phyloP scores from a whole-genome alignment of 305 asterid genomes.

The Rubia peregrina region DNA sequence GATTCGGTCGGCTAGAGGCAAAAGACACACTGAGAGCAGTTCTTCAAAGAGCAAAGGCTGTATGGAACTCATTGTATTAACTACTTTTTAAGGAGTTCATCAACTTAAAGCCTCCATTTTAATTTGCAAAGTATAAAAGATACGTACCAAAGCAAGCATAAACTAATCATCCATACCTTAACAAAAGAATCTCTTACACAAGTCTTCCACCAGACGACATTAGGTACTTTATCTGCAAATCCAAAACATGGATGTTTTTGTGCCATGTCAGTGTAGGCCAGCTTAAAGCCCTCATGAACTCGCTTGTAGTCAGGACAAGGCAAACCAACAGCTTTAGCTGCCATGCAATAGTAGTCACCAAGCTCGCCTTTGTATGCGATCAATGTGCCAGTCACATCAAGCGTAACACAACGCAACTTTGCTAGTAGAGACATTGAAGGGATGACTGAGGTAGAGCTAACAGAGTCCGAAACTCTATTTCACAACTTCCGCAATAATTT shows the following conservation, averaged over 20 bases:
- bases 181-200: conserved; percentile 87
- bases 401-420: conserved; percentile 66
- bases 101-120: not conserved
- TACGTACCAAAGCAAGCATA: not conserved
- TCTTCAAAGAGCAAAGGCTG: too few relatives aligned
- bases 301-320: conserved; percentile 93
- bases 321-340: conserved; percentile 87
- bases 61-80: too few relatives aligned
- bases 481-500: not conserved
- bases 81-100: too few relatives aligned
- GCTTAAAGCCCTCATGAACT: conserved; percentile 84
- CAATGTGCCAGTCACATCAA: conserved; percentile 96
- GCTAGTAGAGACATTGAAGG: conserved; percentile 54
- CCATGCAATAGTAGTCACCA: conserved; percentile 98
- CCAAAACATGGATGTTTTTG: conserved; percentile 89
- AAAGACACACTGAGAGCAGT: not conserved
- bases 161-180: conserved; percentile 38
- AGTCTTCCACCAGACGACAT: conserved; percentile 91
- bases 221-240: conserved; percentile 77
- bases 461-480: not conserved
- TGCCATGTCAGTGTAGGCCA: conserved; percentile 89
- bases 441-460: conserved; percentile 9
- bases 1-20: too few relatives aligned
- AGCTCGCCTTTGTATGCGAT: conserved; percentile 97
- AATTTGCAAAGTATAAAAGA: not conserved